Conservation (phyloP, 148 eudicot species). For the Rheum nobile region DNA sequence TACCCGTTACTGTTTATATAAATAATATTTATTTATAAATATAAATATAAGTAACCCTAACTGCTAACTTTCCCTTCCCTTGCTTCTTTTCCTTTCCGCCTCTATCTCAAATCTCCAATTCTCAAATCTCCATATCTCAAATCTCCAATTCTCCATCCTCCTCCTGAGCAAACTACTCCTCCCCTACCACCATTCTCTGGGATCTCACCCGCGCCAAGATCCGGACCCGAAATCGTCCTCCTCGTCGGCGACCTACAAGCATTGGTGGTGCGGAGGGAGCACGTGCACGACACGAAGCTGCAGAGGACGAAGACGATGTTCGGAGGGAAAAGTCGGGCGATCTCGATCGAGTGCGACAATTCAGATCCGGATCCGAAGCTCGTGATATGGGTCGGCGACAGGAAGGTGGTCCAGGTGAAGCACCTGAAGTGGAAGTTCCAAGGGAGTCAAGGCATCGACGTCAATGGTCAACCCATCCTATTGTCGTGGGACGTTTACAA, state of each 20-base stretch:
- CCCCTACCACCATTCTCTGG: too few species aligned
- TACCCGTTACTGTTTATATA: too few species aligned
- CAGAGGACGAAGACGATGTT: constrained; percentile 35
- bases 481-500: constrained; percentile 72
- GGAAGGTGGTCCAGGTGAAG: constrained; percentile 40
- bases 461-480: constrained; percentile 45
- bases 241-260: constrained; percentile 39
- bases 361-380: too few species aligned
- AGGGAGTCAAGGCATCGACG: constrained; percentile 57
- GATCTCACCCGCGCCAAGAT: constrained; percentile 41
- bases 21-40: too few species aligned
- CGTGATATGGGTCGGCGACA: too few species aligned
- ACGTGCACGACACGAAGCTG: constrained; percentile 25
- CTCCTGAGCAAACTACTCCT: background rate
- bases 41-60: too few species aligned
- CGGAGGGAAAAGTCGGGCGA: constrained; percentile 26
- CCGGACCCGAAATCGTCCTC: constrained; percentile 47
- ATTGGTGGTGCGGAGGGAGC: too few species aligned
- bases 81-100: constrained; percentile 27
- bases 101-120: constrained; percentile 41
- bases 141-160: too few species aligned
- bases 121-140: too few species aligned
- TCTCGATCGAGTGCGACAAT: too few species aligned
- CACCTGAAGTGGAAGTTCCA: constrained; percentile 78
- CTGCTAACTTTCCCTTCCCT: constrained; percentile 6